Evolutionary conservation across 805 yeast species (phyloP).

Genomic region (Wickerhamiella qilinensis): DNA sequence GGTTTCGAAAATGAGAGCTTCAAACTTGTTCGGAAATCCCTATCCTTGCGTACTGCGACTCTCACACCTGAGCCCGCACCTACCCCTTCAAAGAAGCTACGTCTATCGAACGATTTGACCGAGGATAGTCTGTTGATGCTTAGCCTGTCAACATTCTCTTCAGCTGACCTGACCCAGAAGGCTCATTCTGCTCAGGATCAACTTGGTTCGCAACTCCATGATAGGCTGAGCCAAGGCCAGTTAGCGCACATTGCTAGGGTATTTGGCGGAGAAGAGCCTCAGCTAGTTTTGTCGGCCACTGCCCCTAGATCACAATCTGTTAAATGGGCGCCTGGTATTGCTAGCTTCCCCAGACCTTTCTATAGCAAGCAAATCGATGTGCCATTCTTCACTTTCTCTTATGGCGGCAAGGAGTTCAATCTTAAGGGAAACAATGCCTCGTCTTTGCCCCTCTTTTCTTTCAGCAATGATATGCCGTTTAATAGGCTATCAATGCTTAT

Average conservation of each 20-base stretch:
- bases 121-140: neutral
- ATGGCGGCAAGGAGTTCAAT: slow-evolving; percentile 49
- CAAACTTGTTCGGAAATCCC: neutral
- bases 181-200: neutral
- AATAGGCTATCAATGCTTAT: slow-evolving; percentile 3
- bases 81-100: neutral
- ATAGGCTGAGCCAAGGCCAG: no score
- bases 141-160: neutral
- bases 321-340: neutral
- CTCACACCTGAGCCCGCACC: neutral
- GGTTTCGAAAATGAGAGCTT: neutral
- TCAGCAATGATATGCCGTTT: slow-evolving; percentile 9
- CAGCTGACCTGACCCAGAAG: neutral
- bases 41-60: neutral
- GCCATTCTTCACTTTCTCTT: slow-evolving; percentile 37
- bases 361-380: slow-evolving; percentile 39
- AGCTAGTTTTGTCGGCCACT: neutral
- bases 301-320: neutral
- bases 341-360: slow-evolving; percentile 32
- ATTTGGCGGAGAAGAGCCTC: no score
- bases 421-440: slow-evolving; percentile 27
- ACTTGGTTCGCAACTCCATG: neutral
- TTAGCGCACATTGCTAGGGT: no score
- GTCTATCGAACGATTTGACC: neutral
- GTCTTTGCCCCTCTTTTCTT: slow-evolving; percentile 20